Base-by-base conservation (phyloP, 768 basidiomycete species). In the Scleroderma citrinum region DNA sequence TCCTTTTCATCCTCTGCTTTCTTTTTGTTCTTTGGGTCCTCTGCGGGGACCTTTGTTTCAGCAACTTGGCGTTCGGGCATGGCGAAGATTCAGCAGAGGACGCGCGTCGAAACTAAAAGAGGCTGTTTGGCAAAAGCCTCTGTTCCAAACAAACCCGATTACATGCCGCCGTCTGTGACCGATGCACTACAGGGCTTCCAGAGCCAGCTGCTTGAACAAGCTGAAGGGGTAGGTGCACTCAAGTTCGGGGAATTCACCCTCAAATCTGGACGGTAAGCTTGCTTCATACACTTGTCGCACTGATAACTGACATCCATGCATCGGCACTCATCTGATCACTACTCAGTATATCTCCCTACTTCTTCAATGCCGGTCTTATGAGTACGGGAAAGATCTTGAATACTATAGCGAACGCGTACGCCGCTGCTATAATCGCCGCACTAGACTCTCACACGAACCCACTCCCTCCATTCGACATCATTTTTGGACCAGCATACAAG, bases 401-500 rank as follows among this genome's bases (percentile, higher is more conserved):
- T 30, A 75, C 83, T 2, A 72, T 95, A 40, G 82, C 92, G 8
- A 72, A 77, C 3, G 90, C 93, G 4, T 97, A 94, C 57, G 91
- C 95, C 2, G 69, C 82, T 1, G 85, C 88, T 12, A 88, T 97
- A 60, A 77, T 87, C 0, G 69, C 72, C 7, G 70, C 73, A 36
- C 47, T 63, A 39, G 57, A 63, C 6, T 53, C 54, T 45, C 56
- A 41, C 46, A 49, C 2, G 46, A 58, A 20, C 35, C 59, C 44
- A 10, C 49, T 76, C 6, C 70, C 73, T 1, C 40, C 60, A 23
- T 82, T 94, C 58, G 90, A 95, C 57, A 78, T 97, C 39, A 76
- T 98, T 30, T 96, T 98, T 58, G 95, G 95, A 0, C 95, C 95
- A 1, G 94, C 95, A 2, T 98, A 98, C 73, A 98, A 98, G 71